Evolutionary conservation across 73 alveolate species (phyloP).

Genomic region (Tetrahymena borealis): DNA sequence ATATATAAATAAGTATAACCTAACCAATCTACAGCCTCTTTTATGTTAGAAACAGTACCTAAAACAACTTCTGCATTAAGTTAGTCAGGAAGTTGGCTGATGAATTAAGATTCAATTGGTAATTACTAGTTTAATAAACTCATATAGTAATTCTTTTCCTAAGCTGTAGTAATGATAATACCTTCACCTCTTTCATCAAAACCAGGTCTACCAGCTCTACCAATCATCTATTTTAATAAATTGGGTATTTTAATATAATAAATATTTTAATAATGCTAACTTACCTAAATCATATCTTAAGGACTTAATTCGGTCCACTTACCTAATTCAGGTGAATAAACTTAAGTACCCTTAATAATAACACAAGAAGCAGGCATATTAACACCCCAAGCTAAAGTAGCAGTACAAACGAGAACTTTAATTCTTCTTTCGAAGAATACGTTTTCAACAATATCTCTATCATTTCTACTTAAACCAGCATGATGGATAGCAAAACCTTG

Average conservation of each 20-base stretch:
- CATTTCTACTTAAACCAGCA: constrained; percentile 98
- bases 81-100: constrained; percentile 84
- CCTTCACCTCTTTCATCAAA: constrained; percentile 99
- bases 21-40: constrained; percentile 99
- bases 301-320: constrained; percentile 97
- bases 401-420: constrained; percentile 88
- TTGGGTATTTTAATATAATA: too few species aligned
- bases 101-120: constrained; percentile 97
- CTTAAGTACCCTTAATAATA: constrained; percentile 99
- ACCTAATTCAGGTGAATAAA: constrained; percentile 98
- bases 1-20: constrained; percentile 94
- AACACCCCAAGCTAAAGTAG: constrained; percentile 99
- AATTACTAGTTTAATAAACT: constrained; percentile 93
- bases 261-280: too few species aligned
- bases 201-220: constrained; percentile 99
- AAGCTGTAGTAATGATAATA: constrained; percentile 92
- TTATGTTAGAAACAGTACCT: constrained; percentile 84
- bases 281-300: constrained; percentile 84
- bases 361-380: constrained; percentile 99
- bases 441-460: constrained; percentile 94
- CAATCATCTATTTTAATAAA: constrained; percentile 99
- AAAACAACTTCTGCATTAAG: constrained; percentile 95
- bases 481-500: constrained; percentile 98
- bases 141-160: constrained; percentile 94
- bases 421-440: constrained; percentile 62